A percentile compares a stretch with the other conserved stretches of the same genome.
These are phyloP conservation scores for Aspergillus sclerotialis DNA, from an alignment of 2,329 filamentous ascomycete species.

Conservation along the genomic window DNA sequence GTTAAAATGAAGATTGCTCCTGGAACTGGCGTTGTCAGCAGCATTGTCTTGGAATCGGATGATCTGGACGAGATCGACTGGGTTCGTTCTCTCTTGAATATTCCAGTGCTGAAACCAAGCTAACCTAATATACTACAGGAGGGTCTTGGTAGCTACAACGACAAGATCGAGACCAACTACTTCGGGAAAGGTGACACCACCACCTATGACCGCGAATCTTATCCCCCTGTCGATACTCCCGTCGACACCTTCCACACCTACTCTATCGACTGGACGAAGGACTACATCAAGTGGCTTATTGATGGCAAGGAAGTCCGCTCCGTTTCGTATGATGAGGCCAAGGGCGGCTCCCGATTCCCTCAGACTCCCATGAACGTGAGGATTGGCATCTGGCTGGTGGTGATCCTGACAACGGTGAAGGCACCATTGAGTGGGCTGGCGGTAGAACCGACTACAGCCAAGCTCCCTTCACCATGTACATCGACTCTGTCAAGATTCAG, in stretches of 20 bases:
- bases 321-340: constrained; percentile 53
- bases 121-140: constrained; percentile 21
- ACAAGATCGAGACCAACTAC: constrained; percentile 71
- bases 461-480: constrained; percentile 67
- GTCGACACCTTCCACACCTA: constrained; percentile 40
- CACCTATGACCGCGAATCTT: constrained; percentile 76
- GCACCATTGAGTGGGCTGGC: constrained; percentile 63
- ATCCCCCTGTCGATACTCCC: constrained; percentile 60
- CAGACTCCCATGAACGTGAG: constrained; percentile 69
- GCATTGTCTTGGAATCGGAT: constrained; percentile 87
- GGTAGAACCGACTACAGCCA: constrained; percentile 59
- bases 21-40: constrained; percentile 86
- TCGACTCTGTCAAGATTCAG: constrained; percentile 53
- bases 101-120: constrained; percentile 49
- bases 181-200: constrained; percentile 83
- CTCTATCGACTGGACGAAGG: constrained; percentile 58
- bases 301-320: constrained; percentile 57
- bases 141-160: constrained; percentile 28
- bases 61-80: constrained; percentile 93
- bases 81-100: constrained; percentile 62
- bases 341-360: constrained; percentile 55
- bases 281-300: constrained; percentile 58
- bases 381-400: constrained; percentile 65
- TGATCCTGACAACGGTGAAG: constrained; percentile 30
- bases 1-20: constrained; percentile 79